phyloP scores from a whole-genome alignment of 306 rosid genomes.

The Luffa aegyptiaca region DNA sequence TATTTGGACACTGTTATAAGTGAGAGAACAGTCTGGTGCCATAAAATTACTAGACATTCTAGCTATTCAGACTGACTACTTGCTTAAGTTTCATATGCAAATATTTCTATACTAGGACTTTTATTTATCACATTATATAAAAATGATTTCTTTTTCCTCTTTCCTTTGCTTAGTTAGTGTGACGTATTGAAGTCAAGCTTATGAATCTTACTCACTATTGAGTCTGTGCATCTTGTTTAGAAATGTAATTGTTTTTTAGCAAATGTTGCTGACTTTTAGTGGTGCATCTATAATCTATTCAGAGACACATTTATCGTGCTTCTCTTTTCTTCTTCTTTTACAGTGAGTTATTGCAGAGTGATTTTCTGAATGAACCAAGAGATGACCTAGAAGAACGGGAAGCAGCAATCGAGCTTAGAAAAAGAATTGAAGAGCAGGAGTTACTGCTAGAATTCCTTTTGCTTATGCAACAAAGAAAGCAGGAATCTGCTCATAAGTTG shows the following conservation, averaged over 20 bases:
- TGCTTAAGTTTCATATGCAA: background rate
- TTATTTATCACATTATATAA: background rate
- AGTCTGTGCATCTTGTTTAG: background rate
- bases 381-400: constrained; percentile 79
- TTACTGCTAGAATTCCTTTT: constrained; percentile 75
- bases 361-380: constrained; percentile 71
- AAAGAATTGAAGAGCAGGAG: constrained; percentile 76
- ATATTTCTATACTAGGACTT: background rate
- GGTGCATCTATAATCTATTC: background rate
- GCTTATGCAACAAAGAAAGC: constrained; percentile 70
- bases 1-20: background rate
- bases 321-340: constrained; percentile 17
- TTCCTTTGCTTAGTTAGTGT: background rate
- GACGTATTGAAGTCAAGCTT: background rate
- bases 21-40: background rate
- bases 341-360: constrained; percentile 84
- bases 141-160: background rate
- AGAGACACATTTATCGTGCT: background rate
- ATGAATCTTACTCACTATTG: background rate
- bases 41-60: background rate
- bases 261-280: background rate
- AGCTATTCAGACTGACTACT: background rate
- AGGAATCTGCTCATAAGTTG: constrained; percentile 67
- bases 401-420: constrained; percentile 73
- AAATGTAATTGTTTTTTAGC: background rate